Evolutionary conservation across 345 rosid genomes (phyloP).

Genomic region (Ceriops zippeliana): DNA sequence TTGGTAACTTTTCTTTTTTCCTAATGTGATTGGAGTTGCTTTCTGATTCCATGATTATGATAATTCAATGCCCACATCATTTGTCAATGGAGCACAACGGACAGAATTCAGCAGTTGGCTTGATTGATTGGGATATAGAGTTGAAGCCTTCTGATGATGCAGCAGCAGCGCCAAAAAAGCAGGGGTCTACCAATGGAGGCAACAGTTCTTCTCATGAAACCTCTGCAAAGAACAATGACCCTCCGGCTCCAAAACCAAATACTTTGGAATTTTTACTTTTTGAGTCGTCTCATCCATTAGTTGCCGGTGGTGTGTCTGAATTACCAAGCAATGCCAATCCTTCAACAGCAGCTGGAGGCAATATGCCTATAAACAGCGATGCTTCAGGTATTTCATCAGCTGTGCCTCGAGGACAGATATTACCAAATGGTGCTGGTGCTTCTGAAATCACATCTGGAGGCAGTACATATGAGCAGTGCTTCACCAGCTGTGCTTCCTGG

Average conservation of each 20-base stretch:
- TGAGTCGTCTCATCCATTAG: conserved; percentile 44
- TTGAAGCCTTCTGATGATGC: conserved; percentile 24
- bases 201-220: conserved; percentile 30
- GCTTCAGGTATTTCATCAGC: conserved; percentile 10
- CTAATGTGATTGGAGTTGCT: not conserved
- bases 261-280: conserved; percentile 57
- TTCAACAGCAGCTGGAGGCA: conserved; percentile 22
- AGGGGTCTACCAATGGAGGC: conserved; percentile 22
- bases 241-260: conserved; percentile 36
- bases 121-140: conserved; percentile 32
- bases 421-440: conserved; percentile 15
- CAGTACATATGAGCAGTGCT: conserved; percentile 3
- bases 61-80: not conserved
- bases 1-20: not conserved
- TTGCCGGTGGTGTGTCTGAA: conserved; percentile 9
- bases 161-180: conserved; percentile 12
- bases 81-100: conserved; percentile 14
- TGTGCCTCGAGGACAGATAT: conserved; percentile 17
- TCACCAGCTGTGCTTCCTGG: conserved; percentile 18
- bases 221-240: conserved; percentile 24
- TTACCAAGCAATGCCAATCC: conserved; percentile 15
- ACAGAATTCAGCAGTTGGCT: conserved; percentile 26
- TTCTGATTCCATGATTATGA: not conserved
- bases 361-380: not conserved
- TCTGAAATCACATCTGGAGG: conserved; percentile 18